Evolutionary conservation across 768 basidiomycete genomes (phyloP).

Genomic region (Termitomyces heimii): DNA sequence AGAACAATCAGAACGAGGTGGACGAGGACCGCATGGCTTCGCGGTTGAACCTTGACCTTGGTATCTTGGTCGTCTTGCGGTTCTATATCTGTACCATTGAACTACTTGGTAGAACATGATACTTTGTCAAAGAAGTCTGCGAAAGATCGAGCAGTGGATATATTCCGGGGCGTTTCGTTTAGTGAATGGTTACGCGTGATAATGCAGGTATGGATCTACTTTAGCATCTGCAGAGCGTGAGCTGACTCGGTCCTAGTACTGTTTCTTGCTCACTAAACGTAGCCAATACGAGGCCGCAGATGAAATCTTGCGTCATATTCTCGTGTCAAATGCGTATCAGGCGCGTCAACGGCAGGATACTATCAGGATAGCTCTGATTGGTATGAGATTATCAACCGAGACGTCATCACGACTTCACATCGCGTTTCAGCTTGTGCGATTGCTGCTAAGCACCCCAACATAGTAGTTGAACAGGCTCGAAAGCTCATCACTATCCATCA

Average conservation of each 20-base stretch:
- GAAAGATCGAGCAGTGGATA: constrained; percentile 42
- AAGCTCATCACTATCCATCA: constrained; percentile 72
- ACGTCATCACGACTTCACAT: not conserved
- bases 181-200: constrained; percentile 83
- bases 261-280: constrained; percentile 60
- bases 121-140: constrained; percentile 43
- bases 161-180: constrained; percentile 78
- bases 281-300: constrained; percentile 63
- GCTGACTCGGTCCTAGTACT: constrained; percentile 44
- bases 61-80: constrained; percentile 28
- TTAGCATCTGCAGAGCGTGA: not conserved
- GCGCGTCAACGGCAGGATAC: constrained; percentile 56
- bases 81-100: not conserved
- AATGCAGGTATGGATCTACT: constrained; percentile 59
- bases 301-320: constrained; percentile 71
- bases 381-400: constrained; percentile 30
- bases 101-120: constrained; percentile 43
- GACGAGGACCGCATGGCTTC: constrained; percentile 71
- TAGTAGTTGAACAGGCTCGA: constrained; percentile 70
- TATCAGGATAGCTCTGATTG: constrained; percentile 70
- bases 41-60: constrained; percentile 69
- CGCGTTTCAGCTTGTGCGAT: constrained; percentile 63
- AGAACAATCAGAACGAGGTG: constrained; percentile 38
- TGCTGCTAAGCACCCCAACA: constrained; percentile 42
- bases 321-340: constrained; percentile 70